Evolutionary conservation across 2,329 filamentous ascomycete genomes (phyloP), one percentile per base, ranked within the genome.

Genomic region (Colletotrichum theobromicola): DNA sequence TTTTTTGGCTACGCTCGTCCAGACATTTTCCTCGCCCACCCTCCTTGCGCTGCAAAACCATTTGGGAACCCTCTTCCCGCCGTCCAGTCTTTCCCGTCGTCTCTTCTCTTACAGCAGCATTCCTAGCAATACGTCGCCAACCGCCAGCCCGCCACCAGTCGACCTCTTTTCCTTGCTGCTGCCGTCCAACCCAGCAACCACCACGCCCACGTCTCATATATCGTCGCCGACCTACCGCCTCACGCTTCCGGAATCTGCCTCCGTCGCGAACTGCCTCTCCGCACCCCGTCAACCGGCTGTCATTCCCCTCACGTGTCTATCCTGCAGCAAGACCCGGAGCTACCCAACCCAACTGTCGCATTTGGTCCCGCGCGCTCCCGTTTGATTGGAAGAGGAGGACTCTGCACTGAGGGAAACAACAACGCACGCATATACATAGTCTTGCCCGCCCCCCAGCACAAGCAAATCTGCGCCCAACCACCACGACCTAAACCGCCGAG

Each of bases 391-490:
- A 75, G 65, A 69, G 58, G 65, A 75, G 57, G 64, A 53, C 55
- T 74, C 70, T 65, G 70, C 70, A 53, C 64, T 46, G 55, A 58
- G 57, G 60, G 30, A 32, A 75, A 75, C 70, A 75, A 74, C 73
- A 75, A 75, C 70, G 70, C 70, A 75, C 73, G 65, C 73, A 75
- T 72, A 72, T 58, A 61, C 70, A 69, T 73, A 69, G 64, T 75
- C 70, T 24, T 70, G 64, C 65, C 55, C 34, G 55, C 53, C 64
- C 63, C 73, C 64, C 62, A 70, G 67, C 65, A 61, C 42, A 57
- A 58, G 58, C 68, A 72, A 30, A 34, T 37, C 67, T 60, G 62
- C 53, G 72, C 73, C 73, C 73, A 75, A 75, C 73, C 73, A 75
- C 70, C 73, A 28, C 73, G 28, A 69, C 35, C 50, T 62, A 55